A percentile compares a stretch with the other conserved stretches of the same genome.
phyloP scores from a whole-genome alignment of 257 asterid genomes.

The Solanum bulbocastanum region DNA sequence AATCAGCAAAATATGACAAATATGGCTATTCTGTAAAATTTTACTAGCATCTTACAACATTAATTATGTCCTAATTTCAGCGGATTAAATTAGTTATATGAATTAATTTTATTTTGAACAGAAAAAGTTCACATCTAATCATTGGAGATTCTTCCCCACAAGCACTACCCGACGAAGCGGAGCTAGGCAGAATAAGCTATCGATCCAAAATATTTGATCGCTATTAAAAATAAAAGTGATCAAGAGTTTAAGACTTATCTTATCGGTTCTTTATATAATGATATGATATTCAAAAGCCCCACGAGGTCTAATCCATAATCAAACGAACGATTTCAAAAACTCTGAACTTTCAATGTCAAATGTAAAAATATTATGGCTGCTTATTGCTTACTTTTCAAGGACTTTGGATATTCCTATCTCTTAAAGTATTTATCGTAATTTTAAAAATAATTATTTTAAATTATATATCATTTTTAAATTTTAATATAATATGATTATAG shows the following conservation, averaged over 20 bases:
- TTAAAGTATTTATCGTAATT: neutral
- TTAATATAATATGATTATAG: too few relatives aligned
- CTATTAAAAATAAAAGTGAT: neutral
- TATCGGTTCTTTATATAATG: too few relatives aligned
- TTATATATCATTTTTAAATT: neutral
- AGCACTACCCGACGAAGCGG: too few relatives aligned
- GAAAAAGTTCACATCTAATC: too few relatives aligned
- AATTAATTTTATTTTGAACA: too few relatives aligned
- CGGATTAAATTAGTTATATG: too few relatives aligned
- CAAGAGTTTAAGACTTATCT: neutral
- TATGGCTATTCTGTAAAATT: neutral
- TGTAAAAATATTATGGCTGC: neutral
- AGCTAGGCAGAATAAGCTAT: too few relatives aligned
- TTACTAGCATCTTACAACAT: neutral
- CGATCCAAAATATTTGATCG: too few relatives aligned
- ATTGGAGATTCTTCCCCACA: too few relatives aligned
- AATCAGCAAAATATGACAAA: neutral
- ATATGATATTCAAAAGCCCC: neutral
- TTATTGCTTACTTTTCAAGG: neutral
- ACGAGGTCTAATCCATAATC: neutral
- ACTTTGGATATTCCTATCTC: rapidly evolving
- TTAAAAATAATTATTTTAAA: neutral
- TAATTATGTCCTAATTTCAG: neutral
- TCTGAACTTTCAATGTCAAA: neutral
- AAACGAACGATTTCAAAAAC: neutral